Percentiles rank a stretch among this genome's conserved stretches.
Evolutionary conservation across 768 basidiomycete species (phyloP).

Genomic region (Tricholoma terreum): DNA sequence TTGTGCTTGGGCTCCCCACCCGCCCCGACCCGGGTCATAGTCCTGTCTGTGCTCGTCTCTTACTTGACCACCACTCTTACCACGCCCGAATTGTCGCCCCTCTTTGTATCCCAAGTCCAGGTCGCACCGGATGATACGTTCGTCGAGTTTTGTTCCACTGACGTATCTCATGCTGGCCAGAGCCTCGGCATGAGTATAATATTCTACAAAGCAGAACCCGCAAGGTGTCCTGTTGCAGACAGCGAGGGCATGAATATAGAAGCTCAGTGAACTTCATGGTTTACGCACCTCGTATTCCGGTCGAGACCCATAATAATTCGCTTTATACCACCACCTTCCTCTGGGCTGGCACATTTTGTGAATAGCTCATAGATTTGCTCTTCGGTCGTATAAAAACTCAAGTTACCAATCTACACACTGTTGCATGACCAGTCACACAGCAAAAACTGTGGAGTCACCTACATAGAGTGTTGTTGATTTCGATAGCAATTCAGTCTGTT

Average conservation of each 20-base stretch:
- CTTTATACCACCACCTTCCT: conserved; percentile 88
- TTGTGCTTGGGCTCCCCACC: conserved; percentile 89
- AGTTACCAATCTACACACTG: conserved; percentile 70
- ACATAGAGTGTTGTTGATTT: conserved; percentile 92
- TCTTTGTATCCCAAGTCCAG: conserved; percentile 96
- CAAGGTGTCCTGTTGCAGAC: conserved; percentile 69
- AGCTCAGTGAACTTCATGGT: neutral
- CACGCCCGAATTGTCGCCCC: conserved; percentile 94
- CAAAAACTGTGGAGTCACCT: conserved; percentile 34
- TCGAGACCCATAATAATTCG: conserved; percentile 95
- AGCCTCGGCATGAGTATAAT: conserved; percentile 92
- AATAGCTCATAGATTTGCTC: conserved; percentile 95
- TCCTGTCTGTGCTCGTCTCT: conserved; percentile 96
- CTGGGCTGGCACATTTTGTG: conserved; percentile 82
- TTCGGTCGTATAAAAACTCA: conserved; percentile 94
- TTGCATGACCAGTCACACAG: conserved; percentile 10
- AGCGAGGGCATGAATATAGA: conserved; percentile 5
- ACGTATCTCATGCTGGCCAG: conserved; percentile 90
- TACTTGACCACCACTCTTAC: conserved; percentile 96
- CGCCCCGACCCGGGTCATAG: conserved; percentile 94
- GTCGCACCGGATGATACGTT: conserved; percentile 97
- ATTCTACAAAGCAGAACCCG: conserved; percentile 95
- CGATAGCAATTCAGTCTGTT: conserved; percentile 74
- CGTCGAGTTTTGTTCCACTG: conserved; percentile 97
- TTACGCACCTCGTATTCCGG: conserved; percentile 71